phyloP scores from a whole-genome alignment of 2,329 filamentous ascomycete genomes.

The Hortaea werneckii region DNA sequence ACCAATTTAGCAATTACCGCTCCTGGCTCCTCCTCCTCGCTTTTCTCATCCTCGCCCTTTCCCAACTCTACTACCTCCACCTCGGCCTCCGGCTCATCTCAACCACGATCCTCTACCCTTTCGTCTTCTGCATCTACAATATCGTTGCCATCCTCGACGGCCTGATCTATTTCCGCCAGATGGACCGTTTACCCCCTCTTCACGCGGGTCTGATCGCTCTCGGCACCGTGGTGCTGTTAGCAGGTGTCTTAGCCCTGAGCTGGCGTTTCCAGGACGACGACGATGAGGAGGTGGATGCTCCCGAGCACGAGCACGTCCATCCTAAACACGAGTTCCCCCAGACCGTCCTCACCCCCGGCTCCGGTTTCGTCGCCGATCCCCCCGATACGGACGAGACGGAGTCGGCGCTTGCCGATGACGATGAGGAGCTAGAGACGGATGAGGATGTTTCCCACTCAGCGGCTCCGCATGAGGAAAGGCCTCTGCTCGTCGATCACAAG shows the following conservation, averaged over 20 bases:
- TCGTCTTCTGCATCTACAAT: slow-evolving; percentile 98
- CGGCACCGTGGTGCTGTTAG: slow-evolving; percentile 75
- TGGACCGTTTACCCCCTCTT: slow-evolving; percentile 62
- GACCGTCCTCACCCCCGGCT: slow-evolving; percentile 67
- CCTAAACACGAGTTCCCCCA: slow-evolving; percentile 32
- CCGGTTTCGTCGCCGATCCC: slow-evolving; percentile 45
- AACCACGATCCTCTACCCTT: slow-evolving; percentile 88
- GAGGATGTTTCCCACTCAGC: background rate
- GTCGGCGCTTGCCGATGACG: slow-evolving; percentile 9
- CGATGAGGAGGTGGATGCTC: slow-evolving; percentile 32
- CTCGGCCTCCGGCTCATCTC: slow-evolving; percentile 88
- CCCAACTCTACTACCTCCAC: slow-evolving; percentile 91
- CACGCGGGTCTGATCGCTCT: slow-evolving; percentile 74
- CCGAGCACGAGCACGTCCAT: slow-evolving; percentile 35
- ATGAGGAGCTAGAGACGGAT: slow-evolving; percentile 4
- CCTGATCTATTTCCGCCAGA: slow-evolving; percentile 91
- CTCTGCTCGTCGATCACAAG: background rate
- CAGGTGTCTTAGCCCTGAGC: slow-evolving; percentile 80
- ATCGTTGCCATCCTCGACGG: slow-evolving; percentile 97
- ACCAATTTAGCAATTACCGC: slow-evolving; percentile 92
- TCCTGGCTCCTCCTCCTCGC: slow-evolving; percentile 83
- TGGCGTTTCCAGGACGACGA: slow-evolving; percentile 83
- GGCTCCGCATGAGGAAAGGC: background rate
- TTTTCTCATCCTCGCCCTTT: slow-evolving; percentile 70
- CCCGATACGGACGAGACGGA: slow-evolving; percentile 17